A percentile compares a stretch with the other conserved stretches of the same genome.
Conservation (phyloP, 768 basidiomycete genomes). For the Psilocybe subaeruginosa region DNA sequence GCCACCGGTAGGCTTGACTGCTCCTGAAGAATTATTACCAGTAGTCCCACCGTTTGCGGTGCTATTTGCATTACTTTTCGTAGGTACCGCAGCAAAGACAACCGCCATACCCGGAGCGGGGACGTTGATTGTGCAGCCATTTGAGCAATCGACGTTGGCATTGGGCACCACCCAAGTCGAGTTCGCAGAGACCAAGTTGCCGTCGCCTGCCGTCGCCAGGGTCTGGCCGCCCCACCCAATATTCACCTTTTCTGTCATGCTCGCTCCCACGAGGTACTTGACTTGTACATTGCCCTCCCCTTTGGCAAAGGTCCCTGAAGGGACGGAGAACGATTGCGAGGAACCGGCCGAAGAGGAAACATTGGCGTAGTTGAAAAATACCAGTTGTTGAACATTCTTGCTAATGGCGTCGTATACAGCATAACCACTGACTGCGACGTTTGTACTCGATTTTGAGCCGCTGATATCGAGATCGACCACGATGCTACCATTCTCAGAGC, state of each 20-base stretch:
- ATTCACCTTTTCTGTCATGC: constrained; percentile 49
- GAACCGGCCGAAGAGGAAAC: constrained; percentile 33
- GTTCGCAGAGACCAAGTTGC: constrained; percentile 31
- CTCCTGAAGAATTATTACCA: not conserved
- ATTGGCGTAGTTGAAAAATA: constrained; percentile 56
- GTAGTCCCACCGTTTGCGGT: not conserved
- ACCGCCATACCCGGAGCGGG: constrained; percentile 52
- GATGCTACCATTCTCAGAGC: constrained; percentile 40
- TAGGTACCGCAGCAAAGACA: constrained; percentile 34
- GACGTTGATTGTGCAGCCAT: constrained; percentile 49
- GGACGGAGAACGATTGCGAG: constrained; percentile 39
- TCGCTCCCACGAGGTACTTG: constrained; percentile 50
- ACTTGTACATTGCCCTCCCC: constrained; percentile 34
- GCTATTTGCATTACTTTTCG: not conserved
- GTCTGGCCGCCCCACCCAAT: constrained; percentile 68
- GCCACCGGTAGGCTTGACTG: not conserved
- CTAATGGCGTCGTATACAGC: constrained; percentile 58
- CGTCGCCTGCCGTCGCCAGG: constrained; percentile 43
- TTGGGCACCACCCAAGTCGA: constrained; percentile 40
- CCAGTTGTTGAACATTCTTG: constrained; percentile 42
- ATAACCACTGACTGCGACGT: constrained; percentile 53
- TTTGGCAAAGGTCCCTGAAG: constrained; percentile 28
- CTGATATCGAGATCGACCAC: constrained; percentile 50
- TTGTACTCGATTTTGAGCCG: constrained; percentile 38
- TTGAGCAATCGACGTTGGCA: constrained; percentile 39